A percentile compares a stretch with the other conserved stretches of the same genome.
Conservation (phyloP, 2,329 filamentous ascomycete species). For the Colletotrichum tropicicola region DNA sequence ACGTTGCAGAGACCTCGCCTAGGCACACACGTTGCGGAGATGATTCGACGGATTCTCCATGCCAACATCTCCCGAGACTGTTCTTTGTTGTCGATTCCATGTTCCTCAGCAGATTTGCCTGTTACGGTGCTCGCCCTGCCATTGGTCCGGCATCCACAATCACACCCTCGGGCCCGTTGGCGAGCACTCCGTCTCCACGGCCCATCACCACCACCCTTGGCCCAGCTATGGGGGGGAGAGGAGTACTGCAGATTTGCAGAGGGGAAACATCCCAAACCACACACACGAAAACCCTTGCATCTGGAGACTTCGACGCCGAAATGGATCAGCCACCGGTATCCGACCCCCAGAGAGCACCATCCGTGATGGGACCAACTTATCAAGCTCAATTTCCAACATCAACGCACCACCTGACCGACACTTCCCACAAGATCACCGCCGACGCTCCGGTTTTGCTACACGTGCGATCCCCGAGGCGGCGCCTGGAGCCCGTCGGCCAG, state of each 20-base stretch:
- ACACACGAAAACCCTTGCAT: not conserved
- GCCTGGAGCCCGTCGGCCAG: not conserved
- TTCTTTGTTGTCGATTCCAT: not conserved
- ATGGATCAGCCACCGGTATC: not conserved
- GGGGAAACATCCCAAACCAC: not conserved
- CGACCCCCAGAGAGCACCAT: not conserved
- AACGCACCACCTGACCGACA: not conserved
- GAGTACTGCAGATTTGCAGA: not conserved
- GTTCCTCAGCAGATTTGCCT: not conserved
- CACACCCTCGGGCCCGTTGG: not conserved
- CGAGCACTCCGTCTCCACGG: not conserved
- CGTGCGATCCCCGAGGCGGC: not conserved
- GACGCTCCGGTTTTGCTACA: not conserved
- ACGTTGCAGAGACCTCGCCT: not conserved
- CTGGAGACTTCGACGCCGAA: not conserved
- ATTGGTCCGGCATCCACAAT: not conserved
- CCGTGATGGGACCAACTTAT: not conserved
- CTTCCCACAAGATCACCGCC: not conserved
- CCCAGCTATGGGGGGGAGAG: not conserved
- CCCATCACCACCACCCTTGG: not conserved
- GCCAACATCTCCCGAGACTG: not conserved
- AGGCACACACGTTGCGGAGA: not conserved
- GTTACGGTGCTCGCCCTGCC: not conserved
- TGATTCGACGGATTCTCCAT: not conserved
- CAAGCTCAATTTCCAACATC: not conserved